Evolutionary conservation across 2,329 filamentous ascomycete species (phyloP), one percentile per base, ranked within the genome.

Genomic region (Phoma sp.): DNA sequence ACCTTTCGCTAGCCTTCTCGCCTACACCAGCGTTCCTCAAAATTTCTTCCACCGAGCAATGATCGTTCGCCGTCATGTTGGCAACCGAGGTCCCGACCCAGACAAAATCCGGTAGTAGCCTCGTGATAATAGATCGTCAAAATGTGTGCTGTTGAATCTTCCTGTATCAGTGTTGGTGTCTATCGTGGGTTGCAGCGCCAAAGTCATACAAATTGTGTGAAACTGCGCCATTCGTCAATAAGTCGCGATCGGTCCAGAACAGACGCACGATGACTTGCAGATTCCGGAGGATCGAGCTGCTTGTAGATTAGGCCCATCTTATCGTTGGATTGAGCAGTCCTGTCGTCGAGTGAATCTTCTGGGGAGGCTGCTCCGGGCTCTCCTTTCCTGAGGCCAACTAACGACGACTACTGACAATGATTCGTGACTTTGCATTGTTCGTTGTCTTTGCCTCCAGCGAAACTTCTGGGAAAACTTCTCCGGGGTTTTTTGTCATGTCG

Each of bases 201-300:
- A 9, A 29, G 27, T 29, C 9, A 29, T 29, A 29, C 27, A 7
- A 9, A 29, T 9, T 8, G 32, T 24, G 8, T 33, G n/a, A 32
- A 18, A 14, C 24, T 36, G 9, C 27, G 40, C 24, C 25, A 40
- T 24, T 33, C 25, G 8, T 49, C 47, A 10, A 13, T 22, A 23
- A 45, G 33, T 23, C 40, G 35, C 36, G 23, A 27, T 40, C 11
- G 35, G 14, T 36, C 23, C 27, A 41, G 30, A 7, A 9, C 22
- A 33, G 6, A 18, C 40, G 23, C 27, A 24, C 11, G 11, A 10
- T 41, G 45, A 49, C 23, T 45, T 54, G 29, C 45, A 49, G 40
- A 38, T n/a, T 29, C 14, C 45, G 45, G 50, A 53, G 27, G 39
- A 43, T 48, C 50, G 44, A 44, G 24, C 52, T 29, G 23, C 40